A percentile compares a stretch with the other conserved stretches of the same genome.
These are phyloP conservation scores for Pulveroboletus sp. DNA, from an alignment of 768 basidiomycete species.

Conservation along the genomic window DNA sequence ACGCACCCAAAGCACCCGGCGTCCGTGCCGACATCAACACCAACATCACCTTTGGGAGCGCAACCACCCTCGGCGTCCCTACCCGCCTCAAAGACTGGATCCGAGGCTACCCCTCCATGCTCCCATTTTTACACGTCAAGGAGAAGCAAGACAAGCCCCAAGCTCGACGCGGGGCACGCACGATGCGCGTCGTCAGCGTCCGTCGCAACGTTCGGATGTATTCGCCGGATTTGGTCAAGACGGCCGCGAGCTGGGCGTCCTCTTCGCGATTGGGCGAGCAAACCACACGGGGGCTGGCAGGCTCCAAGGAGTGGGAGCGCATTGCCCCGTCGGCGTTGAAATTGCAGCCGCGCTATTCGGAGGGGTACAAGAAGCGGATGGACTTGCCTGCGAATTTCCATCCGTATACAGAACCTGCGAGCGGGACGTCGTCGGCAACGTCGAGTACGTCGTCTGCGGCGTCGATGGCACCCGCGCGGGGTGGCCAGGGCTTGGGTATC, in stretches of 20 bases:
- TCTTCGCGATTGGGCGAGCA: conserved; percentile 28
- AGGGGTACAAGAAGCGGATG: conserved; percentile 76
- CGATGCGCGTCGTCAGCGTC: conserved; percentile 74
- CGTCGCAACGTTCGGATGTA: conserved; percentile 86
- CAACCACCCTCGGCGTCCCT: conserved; percentile 68
- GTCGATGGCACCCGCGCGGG: conserved; percentile 32
- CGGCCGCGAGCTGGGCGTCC: conserved; percentile 48
- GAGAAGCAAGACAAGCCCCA: conserved; percentile 52
- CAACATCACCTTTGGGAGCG: conserved; percentile 42
- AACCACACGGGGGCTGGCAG: conserved; percentile 38
- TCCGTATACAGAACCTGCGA: conserved; percentile 39
- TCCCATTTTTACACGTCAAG: conserved; percentile 56
- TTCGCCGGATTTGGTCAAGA: conserved; percentile 78
- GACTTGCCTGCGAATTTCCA: conserved; percentile 59
- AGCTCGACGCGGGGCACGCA: conserved; percentile 72
- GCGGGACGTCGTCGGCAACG: conserved; percentile 37
- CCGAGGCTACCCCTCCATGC: conserved; percentile 80
- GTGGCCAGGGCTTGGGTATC: conserved; percentile 30
- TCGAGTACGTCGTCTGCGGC: conserved; percentile 40
- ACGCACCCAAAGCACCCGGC: conserved; percentile 43
- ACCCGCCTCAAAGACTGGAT: conserved; percentile 90
- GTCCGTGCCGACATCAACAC: conserved; percentile 29
- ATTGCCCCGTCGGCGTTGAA: conserved; percentile 63
- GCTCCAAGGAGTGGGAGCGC: conserved; percentile 75
- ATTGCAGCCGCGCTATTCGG: conserved; percentile 66